A percentile compares a stretch with the other conserved stretches of the same genome.
Conservation (phyloP, 257 asterid species). For the Paulownia fortunei region DNA sequence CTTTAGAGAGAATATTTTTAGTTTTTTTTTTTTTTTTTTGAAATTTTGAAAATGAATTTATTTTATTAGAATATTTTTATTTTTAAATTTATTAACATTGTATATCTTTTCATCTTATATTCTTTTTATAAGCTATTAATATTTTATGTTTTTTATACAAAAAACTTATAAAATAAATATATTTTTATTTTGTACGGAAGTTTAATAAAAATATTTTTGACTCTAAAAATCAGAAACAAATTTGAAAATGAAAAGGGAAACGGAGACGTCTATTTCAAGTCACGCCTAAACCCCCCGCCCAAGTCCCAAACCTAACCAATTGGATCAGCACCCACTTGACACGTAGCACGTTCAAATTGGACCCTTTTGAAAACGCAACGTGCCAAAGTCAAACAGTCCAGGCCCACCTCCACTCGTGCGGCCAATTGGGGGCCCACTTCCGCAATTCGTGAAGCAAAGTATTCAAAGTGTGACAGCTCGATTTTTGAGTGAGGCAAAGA, state of each 20-base stretch:
- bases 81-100: no score
- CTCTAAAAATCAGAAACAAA: no score
- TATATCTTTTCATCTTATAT: no score
- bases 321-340: background rate
- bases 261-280: constrained; percentile 19
- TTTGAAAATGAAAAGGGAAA: no score
- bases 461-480: background rate
- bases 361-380: background rate
- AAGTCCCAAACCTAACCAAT: background rate
- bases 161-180: no score
- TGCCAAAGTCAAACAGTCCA: constrained; percentile 16
- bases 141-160: no score
- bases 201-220: no score
- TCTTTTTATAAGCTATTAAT: no score
- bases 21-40: no score
- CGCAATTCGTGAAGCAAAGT: constrained; percentile 3
- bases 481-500: background rate
- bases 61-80: no score
- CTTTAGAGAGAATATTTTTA: background rate
- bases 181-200: no score
- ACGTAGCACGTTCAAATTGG: constrained; percentile 25
- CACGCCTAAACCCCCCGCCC: background rate
- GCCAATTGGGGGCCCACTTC: constrained; percentile 22
- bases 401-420: constrained; percentile 46
- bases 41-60: no score